Percentiles rank a stretch among this genome's conserved stretches.
These are phyloP conservation scores for Salisapilia sapeloensis DNA, from an alignment of 352 stramenopile genomes.

Conservation along the genomic window DNA sequence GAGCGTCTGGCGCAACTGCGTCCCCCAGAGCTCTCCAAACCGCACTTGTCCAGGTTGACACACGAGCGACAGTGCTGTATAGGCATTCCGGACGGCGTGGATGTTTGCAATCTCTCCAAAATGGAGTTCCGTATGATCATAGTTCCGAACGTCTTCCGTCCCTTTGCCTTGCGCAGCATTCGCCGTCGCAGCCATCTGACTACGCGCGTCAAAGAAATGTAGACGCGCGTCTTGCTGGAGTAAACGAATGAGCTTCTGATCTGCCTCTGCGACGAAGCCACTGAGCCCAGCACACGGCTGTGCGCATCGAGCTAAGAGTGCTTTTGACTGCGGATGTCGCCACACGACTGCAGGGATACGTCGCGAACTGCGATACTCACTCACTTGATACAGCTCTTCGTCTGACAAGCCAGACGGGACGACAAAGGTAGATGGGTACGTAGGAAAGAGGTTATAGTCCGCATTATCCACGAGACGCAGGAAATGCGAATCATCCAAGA, in stretches of 20 bases:
- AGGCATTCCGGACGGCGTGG: slow-evolving; percentile 90
- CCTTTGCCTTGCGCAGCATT: slow-evolving; percentile 80
- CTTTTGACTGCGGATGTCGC: slow-evolving; percentile 80
- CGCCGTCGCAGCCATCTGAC: slow-evolving; percentile 68
- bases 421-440: slow-evolving; percentile 89
- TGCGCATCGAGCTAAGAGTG: slow-evolving; percentile 76
- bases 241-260: slow-evolving; percentile 62
- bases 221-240: slow-evolving; percentile 65
- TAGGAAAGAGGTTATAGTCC: slow-evolving; percentile 81
- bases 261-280: slow-evolving; percentile 58
- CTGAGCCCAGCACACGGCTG: slow-evolving; percentile 73
- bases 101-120: slow-evolving; percentile 99
- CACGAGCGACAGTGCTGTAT: slow-evolving; percentile 51
- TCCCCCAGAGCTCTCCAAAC: slow-evolving; percentile 59
- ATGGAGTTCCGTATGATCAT: slow-evolving; percentile 88
- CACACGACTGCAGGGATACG: slow-evolving; percentile 89
- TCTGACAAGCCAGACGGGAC: slow-evolving; percentile 87
- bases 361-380: slow-evolving; percentile 87
- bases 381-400: slow-evolving; percentile 70
- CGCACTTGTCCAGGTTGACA: slow-evolving; percentile 66
- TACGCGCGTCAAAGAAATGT: slow-evolving; percentile 75
- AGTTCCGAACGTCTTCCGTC: slow-evolving; percentile 88
- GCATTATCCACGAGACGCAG: slow-evolving; percentile 78
- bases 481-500: slow-evolving; percentile 68
- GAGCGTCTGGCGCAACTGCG: slow-evolving; percentile 89